phyloP scores from a whole-genome alignment of 1,284 basidiomycete species.

The Leccinum subrobustum region DNA sequence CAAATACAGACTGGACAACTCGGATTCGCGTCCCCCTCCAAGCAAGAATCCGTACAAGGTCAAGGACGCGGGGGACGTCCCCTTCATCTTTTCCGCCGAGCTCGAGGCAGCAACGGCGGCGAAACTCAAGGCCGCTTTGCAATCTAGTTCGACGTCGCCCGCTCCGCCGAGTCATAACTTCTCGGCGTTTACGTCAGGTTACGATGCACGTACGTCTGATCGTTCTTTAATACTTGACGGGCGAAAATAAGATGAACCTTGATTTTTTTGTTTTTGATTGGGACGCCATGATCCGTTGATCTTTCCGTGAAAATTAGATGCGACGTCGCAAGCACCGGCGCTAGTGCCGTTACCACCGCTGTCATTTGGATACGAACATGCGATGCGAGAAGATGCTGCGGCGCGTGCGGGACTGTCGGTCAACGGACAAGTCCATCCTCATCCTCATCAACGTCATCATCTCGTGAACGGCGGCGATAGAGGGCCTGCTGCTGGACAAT shows the following conservation, averaged over 20 bases:
- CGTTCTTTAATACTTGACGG: constrained; percentile 8
- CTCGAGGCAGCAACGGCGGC: constrained; percentile 32
- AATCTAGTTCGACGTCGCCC: constrained; percentile 12
- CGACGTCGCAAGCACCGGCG: not conserved
- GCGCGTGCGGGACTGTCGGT: constrained; percentile 1
- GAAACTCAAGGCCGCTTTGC: constrained; percentile 27
- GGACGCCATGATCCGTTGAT: not conserved
- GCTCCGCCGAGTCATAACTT: not conserved
- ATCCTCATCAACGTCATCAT: not conserved
- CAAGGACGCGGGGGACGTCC: constrained; percentile 34
- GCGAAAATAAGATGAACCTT: not conserved
- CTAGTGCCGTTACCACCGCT: not conserved
- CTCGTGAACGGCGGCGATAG: constrained; percentile 8
- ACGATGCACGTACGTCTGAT: constrained; percentile 30
- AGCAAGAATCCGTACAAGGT: constrained; percentile 21
- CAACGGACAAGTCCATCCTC: not conserved
- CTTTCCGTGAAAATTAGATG: not conserved
- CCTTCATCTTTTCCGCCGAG: constrained; percentile 33
- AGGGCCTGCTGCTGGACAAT: constrained; percentile 6
- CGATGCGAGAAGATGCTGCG: constrained; percentile 1
- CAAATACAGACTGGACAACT: constrained; percentile 26
- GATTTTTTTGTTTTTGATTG: not conserved
- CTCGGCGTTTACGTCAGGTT: constrained; percentile 25
- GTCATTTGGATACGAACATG: constrained; percentile 10
- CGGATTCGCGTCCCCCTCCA: constrained; percentile 13